Evolutionary conservation across 129 eudicot genomes (phyloP), one percentile per base, ranked within the genome.

Genomic region (Pulicaria dysenterica): DNA sequence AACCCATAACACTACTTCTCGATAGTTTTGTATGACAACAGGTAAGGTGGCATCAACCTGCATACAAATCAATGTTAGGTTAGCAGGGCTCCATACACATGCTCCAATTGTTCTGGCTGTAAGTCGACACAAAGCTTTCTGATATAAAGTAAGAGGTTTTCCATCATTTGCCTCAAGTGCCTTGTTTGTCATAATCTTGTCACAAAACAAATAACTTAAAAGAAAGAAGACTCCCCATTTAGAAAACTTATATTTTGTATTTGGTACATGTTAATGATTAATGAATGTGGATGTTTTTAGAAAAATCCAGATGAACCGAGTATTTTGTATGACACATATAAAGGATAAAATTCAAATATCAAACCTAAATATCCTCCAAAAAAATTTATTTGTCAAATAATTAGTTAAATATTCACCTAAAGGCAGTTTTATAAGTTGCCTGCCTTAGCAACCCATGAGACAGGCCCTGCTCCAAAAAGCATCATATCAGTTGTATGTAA

Each of bases 51-150:
- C 93, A 53, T 94, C 98, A 24, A 97, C 98, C 74, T 94, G 98
- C 98, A 94, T 94, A 13, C 96, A 91, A 50, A 94, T 84, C 67
- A 93, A 86, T 36, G 96, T 96, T 63, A 93, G 79, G 76, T 89
- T 96, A 16, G 96, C 96, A 42, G 96, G 96, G 45, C 90, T 93
- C 47, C 98, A 95, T 36, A 93, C 88, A 47, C 75, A 77, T 40
- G 98, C 96, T 75, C 95, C 96, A 60, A 93, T 89, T 24, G 96
- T 96, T 62, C 98, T 96, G 53, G 98, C 96, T 70, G 90, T 93
- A 77, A 90, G 82, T 45, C 98, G 96, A 81, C 96, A 89, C 75
- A 90, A 69, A 56, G 96, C 96, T 85, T 93, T 93, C 65, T 89
- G 96, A 65, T 90, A 87, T 67, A 93, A 60, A 15, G 98, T 96